phyloP scores from a whole-genome alignment of 345 rosid species.

The Boechera retrofracta region DNA sequence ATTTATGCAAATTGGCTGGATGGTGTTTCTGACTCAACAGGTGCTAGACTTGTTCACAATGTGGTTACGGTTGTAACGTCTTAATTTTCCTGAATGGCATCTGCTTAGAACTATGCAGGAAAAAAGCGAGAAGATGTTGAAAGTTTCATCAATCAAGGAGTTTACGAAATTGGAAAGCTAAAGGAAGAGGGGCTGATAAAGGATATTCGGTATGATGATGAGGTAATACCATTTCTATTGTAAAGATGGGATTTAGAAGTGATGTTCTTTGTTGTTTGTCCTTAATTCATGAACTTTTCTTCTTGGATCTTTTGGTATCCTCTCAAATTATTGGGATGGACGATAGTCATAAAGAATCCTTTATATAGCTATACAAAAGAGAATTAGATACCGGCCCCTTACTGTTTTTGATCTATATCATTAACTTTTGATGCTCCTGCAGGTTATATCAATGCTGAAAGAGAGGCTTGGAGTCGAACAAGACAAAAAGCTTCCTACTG shows the following conservation, averaged over 20 bases:
- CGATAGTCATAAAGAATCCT: not conserved
- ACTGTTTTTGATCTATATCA: conserved; percentile 11
- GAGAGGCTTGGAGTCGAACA: conserved; percentile 77
- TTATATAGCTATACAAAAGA: not conserved
- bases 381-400: not conserved
- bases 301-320: conserved; percentile 22
- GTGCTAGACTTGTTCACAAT: conserved; percentile 51
- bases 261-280: conserved; percentile 8
- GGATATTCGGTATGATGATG: conserved; percentile 79
- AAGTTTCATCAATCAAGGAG: conserved; percentile 86
- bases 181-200: conserved; percentile 92
- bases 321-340: conserved; percentile 13
- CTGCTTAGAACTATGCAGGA: conserved; percentile 59
- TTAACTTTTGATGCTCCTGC: conserved; percentile 42
- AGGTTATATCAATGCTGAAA: conserved; percentile 85
- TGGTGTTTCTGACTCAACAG: conserved; percentile 74
- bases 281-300: conserved; percentile 13
- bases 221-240: conserved; percentile 54
- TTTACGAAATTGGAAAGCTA: conserved; percentile 78
- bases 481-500: conserved; percentile 74
- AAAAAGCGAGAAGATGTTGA: conserved; percentile 79
- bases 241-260: conserved; percentile 13
- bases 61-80: conserved; percentile 31
- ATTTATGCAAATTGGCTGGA: conserved; percentile 95
- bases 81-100: conserved; percentile 41